Conservation (phyloP, 1,284 basidiomycete species). For the Afroboletus lepidellus region DNA sequence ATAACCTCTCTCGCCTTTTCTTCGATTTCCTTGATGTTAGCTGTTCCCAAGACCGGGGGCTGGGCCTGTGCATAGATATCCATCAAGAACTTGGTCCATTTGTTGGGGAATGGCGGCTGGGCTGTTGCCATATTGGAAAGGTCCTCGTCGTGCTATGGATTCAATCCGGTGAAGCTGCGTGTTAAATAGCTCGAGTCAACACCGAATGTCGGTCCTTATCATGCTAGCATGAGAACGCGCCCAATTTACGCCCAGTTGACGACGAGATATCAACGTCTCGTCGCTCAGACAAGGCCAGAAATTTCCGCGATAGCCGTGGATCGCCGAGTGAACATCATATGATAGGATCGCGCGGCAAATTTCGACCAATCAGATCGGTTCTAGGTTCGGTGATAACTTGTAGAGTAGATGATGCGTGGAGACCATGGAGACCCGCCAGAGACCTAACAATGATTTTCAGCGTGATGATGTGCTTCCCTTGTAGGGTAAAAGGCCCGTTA, state of each 20-base stretch:
- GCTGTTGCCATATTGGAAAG: constrained; percentile 20
- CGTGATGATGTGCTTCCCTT: too few relatives aligned
- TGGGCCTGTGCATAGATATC: constrained; percentile 37
- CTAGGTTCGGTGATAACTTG: too few relatives aligned
- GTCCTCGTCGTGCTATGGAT: neutral
- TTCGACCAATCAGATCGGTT: too few relatives aligned
- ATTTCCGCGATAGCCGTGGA: neutral
- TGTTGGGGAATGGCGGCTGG: constrained; percentile 14
- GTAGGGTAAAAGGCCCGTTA: too few relatives aligned
- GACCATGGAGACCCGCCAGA: too few relatives aligned
- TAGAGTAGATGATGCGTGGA: too few relatives aligned
- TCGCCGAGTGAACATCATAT: neutral
- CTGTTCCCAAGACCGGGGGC: constrained; percentile 35
- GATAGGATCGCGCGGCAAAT: neutral
- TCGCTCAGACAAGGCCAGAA: neutral
- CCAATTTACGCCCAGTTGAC: neutral
- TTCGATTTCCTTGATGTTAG: constrained; percentile 51
- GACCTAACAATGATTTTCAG: too few relatives aligned
- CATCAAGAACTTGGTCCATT: constrained; percentile 29
- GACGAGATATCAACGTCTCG: neutral
- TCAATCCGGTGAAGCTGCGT: neutral
- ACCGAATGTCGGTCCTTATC: neutral
- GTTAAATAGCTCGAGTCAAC: neutral
- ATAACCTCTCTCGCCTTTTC: constrained; percentile 48
- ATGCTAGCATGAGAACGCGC: neutral